phyloP scores from a whole-genome alignment of 768 basidiomycete genomes.

The Antrodiella citrinella region DNA sequence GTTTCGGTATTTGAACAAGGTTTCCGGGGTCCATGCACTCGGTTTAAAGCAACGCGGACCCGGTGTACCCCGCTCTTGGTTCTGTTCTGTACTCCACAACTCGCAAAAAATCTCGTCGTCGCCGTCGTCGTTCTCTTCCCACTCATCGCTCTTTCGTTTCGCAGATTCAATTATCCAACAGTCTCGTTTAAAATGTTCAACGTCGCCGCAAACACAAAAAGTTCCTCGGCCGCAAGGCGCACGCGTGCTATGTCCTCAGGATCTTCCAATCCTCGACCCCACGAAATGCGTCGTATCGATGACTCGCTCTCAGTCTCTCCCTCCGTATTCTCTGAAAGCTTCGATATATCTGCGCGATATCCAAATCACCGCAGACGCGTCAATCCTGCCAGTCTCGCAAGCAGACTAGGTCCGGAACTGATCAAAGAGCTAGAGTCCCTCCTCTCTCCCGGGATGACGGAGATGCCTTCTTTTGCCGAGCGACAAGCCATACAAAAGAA shows the following conservation, averaged over 20 bases:
- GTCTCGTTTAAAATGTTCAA: background rate
- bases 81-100: background rate
- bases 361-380: slow-evolving; percentile 36
- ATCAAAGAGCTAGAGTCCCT: slow-evolving; percentile 67
- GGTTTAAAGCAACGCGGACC: background rate
- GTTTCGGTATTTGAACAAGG: background rate
- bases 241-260: background rate
- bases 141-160: background rate
- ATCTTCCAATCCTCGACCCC: background rate
- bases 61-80: background rate
- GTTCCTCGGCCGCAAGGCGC: background rate
- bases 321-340: slow-evolving; percentile 1
- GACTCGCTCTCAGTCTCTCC: slow-evolving; percentile 3
- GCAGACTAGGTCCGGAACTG: slow-evolving; percentile 55
- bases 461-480: slow-evolving; percentile 69
- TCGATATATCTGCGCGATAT: background rate
- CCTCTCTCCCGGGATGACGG: slow-evolving; percentile 55
- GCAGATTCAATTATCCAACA: background rate
- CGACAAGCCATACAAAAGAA: slow-evolving; percentile 66
- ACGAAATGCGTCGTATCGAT: background rate
- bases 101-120: too few relatives aligned
- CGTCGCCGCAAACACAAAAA: too few relatives aligned
- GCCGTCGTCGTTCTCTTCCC: background rate
- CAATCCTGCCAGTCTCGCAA: slow-evolving; percentile 63
- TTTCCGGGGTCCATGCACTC: slow-evolving; percentile 4